Evolutionary conservation across 768 basidiomycete species (phyloP), one percentile per base, ranked within the genome.

Genomic region (Chiua virens): DNA sequence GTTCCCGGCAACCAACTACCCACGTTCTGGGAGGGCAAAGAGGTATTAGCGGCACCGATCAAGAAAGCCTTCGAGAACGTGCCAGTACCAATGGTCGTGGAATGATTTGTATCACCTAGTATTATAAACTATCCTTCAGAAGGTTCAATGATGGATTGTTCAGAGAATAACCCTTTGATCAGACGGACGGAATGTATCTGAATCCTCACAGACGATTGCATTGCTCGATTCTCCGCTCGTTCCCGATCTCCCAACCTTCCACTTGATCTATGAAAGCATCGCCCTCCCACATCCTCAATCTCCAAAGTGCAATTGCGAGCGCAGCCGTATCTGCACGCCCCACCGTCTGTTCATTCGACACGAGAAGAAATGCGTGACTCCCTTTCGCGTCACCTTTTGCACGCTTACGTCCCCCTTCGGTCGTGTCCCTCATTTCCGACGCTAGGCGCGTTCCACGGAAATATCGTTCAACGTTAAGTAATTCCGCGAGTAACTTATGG

Each of bases 1-100:
- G 80, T 98, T 3, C 92, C 95, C 10, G 96, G 95, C 3, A 79
- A 96, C 68, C 75, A 92, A 61, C 79, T 98, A 42, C 94, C 93
- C 38, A 83, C 73, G 62, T 94, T 94, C 76, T 94, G 92, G 92
- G 85, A 91, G 66, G 91, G 91, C 41, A 81, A 76, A 45, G 89
- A 91, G 54, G 82, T 92, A 5, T 69, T 90, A 2, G 75, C 79
- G 6, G 64, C 63, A 39, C 64, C 70, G 10, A 40, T 27, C 17
- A 63, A 55, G 51, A 62, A 48, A 32, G 50, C 23, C 3, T 47
- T 59, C 17, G 69, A 58, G 17, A 61, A 56, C 25, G 53, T 46
- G 40, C 65, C 61, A 8, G 70, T 67, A 34, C 74, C 78, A 11
- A 79, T 79, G 78, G 66, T 71, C 38, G 67, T 79, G n/a, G 78